Percentiles rank a stretch among this genome's conserved stretches.
Evolutionary conservation across 2,329 filamentous ascomycete species (phyloP).

Genomic region (Pestalotiopsis sp.): DNA sequence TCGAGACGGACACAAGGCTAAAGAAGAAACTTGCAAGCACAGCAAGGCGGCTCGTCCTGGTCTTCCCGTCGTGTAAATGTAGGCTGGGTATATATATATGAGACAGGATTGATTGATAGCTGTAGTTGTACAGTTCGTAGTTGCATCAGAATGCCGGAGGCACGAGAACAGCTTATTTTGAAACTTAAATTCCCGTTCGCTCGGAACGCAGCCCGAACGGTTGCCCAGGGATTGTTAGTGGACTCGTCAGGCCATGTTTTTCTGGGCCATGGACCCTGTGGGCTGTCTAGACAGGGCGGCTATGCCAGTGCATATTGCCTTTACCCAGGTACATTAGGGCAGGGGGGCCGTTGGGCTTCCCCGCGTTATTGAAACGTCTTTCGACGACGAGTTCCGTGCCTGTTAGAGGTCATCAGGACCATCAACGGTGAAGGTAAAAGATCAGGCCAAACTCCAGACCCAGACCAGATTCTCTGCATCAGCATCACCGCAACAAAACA

Average conservation of each 20-base stretch:
- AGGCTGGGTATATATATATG: background rate
- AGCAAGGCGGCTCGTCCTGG: background rate
- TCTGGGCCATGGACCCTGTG: background rate
- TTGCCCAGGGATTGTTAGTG: background rate
- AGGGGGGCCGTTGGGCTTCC: background rate
- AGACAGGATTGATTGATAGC: background rate
- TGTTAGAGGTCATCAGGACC: background rate
- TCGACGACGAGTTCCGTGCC: background rate
- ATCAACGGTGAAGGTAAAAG: background rate
- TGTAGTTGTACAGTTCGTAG: background rate
- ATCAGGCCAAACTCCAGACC: background rate
- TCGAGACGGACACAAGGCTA: too few species aligned
- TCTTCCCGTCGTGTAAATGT: background rate
- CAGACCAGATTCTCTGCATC: background rate
- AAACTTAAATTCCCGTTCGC: slow-evolving; percentile 2
- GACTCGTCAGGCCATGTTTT: background rate
- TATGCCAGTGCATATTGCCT: background rate
- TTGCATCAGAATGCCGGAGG: background rate
- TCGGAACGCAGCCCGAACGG: slow-evolving; percentile 5
- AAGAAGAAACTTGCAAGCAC: background rate
- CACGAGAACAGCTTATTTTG: slow-evolving; percentile 1
- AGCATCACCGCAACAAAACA: background rate
- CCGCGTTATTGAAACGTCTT: background rate
- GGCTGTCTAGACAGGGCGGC: background rate
- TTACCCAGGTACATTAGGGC: background rate